Base-by-base conservation (phyloP, 176 grass and related monocot species). In the Tillandsia fasciculata region DNA sequence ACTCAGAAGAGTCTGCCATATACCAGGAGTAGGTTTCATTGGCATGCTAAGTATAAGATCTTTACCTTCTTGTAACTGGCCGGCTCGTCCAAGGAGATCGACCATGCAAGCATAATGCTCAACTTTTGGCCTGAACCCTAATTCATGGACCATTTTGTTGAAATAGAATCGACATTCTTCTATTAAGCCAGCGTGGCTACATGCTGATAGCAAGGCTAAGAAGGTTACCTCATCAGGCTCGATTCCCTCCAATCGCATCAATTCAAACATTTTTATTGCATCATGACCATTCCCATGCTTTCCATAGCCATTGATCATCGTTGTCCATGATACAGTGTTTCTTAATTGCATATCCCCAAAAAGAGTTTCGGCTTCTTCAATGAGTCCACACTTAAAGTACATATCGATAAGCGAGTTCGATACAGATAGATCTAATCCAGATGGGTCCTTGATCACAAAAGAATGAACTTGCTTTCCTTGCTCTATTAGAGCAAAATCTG, bases 321-420 rank as follows among this genome's bases (percentile, higher is more conserved):
- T 17, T 10, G 84, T 86, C 84, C 84, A 86, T 0, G 84, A 82
- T 52, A 86, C 84, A 8, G 82, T 75, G 14, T 86, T 86, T 67
- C 9, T 64, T 57, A 20, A 49, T 49, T 71, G 52, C 28, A 71
- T 87, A 65, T 79, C 84, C 53, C 67, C 12, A 67, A 86, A 86
- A 67, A 9, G 12, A 49, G 11, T 63, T 1, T 59, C 68, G 2
- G 80, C 80, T 48, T 83, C 84, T 1, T 63, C 67, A 12, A 22
- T 50, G 11, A 87, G 56, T 1, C 85, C 85, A n/a, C 85, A 83
- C 50, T 87, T 87, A 72, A 79, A 76, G 67, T 83, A 83, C 85
- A 79, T 72, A 50, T 87, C 84, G 2, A 78, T 74, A 0, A 81
- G 0, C n/a, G 83, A 81, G 78, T 86, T 81, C 9, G 57, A 57